Conservation (phyloP, 2,329 filamentous ascomycete species). For the Rasamsonia emersonii region DNA sequence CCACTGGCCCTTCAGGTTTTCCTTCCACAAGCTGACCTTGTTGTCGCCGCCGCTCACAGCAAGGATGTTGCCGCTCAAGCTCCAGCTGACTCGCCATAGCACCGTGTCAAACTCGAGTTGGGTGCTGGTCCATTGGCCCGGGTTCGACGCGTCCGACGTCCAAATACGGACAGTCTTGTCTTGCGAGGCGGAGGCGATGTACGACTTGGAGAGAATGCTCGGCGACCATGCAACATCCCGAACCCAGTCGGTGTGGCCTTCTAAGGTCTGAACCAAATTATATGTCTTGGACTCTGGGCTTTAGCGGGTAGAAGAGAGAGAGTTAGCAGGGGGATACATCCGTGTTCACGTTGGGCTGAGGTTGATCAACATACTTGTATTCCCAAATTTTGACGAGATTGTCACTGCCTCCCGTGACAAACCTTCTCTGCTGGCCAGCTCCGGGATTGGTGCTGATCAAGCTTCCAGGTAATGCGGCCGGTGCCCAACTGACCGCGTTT, state of each 20-base stretch:
- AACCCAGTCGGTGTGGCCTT: constrained; percentile 91
- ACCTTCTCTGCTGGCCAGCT: constrained; percentile 61
- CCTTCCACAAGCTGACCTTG: constrained; percentile 96
- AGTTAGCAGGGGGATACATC: too few species aligned
- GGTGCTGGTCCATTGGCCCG: constrained; percentile 74
- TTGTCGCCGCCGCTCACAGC: constrained; percentile 92
- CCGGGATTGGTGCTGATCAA: constrained; percentile 64
- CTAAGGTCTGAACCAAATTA: constrained; percentile 48
- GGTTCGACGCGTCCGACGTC: constrained; percentile 64
- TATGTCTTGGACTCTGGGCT: constrained; percentile 47
- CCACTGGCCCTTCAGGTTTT: constrained; percentile 94
- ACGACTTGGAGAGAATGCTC: constrained; percentile 87
- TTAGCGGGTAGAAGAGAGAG: constrained; percentile 4
- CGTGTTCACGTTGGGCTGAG: too few species aligned
- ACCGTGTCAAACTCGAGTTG: constrained; percentile 79
- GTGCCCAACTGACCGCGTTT: constrained; percentile 94
- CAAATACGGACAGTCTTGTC: constrained; percentile 97
- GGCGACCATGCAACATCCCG: constrained; percentile 96
- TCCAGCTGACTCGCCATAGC: constrained; percentile 97
- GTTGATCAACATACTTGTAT: constrained; percentile 49
- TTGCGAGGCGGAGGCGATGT: constrained; percentile 91
- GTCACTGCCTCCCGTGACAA: constrained; percentile 92
- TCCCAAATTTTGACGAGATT: constrained; percentile 91
- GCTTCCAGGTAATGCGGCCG: constrained; percentile 72
- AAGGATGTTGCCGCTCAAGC: constrained; percentile 88